Evolutionary conservation across 2,329 filamentous ascomycete species (phyloP).

Genomic region (Colletotrichum sp.): DNA sequence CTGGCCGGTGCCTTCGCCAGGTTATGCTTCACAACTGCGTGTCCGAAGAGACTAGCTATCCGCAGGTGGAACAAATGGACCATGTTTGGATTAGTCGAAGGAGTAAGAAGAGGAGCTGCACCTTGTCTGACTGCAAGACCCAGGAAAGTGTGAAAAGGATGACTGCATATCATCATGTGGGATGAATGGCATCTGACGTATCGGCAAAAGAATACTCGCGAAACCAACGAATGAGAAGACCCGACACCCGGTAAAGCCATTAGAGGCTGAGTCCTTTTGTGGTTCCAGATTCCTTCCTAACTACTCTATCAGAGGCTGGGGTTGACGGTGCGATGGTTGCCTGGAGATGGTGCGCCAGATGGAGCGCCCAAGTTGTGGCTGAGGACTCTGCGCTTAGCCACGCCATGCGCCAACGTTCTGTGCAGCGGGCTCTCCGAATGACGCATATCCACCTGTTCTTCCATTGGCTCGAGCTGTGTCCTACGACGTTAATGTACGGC

Average conservation of each 20-base stretch:
- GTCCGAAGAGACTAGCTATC: background rate
- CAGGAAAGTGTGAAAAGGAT: background rate
- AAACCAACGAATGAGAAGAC: background rate
- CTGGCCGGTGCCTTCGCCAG: background rate
- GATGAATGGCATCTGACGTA: background rate
- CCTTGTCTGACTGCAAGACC: background rate
- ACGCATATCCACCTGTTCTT: background rate
- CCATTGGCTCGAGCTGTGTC: background rate
- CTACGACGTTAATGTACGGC: background rate
- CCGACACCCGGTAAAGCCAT: background rate
- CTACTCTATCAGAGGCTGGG: too few relatives aligned
- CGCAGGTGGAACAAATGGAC: background rate
- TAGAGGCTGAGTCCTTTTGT: background rate
- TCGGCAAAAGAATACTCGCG: background rate
- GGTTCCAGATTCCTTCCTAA: too few relatives aligned
- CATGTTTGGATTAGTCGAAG: background rate
- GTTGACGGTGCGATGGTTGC: background rate
- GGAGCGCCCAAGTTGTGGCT: background rate
- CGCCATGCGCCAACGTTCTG: background rate
- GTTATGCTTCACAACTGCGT: background rate
- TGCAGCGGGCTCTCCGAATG: constrained; percentile 13
- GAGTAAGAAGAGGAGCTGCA: background rate
- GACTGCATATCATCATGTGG: background rate
- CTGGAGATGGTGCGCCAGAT: background rate
- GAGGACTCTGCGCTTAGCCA: background rate